phyloP scores from a whole-genome alignment of 306 rosid species.

The Cucumis sativus region Cucumber_9930_V3 NC_026655.2:6892501-6893000 shows the following conservation, averaged over 20 bases:
- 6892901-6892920: conserved; percentile 19
- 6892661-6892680: neutral
- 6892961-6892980: neutral
- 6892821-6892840: neutral
- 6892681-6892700: neutral
- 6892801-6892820: conserved; percentile 11
- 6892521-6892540: neutral
- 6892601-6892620: neutral
- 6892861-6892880: conserved; percentile 9
- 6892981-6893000: neutral
- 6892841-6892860: neutral
- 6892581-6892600: neutral
- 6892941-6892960: too few species aligned
- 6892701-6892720: neutral
- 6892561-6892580: conserved; percentile 12
- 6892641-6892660: neutral
- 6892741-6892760: neutral
- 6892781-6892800: conserved; percentile 23
- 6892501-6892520: neutral
- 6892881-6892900: conserved; percentile 15
- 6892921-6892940: neutral
- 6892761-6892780: neutral
- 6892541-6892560: conserved; percentile 13
- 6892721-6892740: neutral
- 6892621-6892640: too few species aligned